These are phyloP conservation scores for Circinella minor DNA, from an alignment of 371 early-diverging fungal genomes.

Conservation along the genomic window DNA sequence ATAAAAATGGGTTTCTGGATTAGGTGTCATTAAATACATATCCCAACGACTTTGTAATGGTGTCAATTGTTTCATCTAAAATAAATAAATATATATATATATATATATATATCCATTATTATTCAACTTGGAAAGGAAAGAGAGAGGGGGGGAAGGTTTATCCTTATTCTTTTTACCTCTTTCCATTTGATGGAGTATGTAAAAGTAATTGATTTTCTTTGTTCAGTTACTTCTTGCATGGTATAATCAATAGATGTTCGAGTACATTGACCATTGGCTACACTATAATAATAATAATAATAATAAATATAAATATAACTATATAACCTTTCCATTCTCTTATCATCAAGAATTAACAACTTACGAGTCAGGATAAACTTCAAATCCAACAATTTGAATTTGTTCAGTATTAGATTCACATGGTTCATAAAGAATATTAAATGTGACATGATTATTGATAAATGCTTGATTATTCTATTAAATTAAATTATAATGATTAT, in stretches of 20 bases:
- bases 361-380: conserved; percentile 57
- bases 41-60: conserved; percentile 35
- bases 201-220: conserved; percentile 32
- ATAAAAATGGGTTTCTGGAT: conserved; percentile 34
- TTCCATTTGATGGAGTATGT: conserved; percentile 55
- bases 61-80: conserved; percentile 12
- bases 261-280: conserved; percentile 40
- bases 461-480: conserved; percentile 31
- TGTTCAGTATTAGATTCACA: conserved; percentile 13
- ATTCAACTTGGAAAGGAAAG: not conserved
- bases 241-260: conserved; percentile 41
- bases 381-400: conserved; percentile 43
- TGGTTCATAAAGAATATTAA: conserved; percentile 40
- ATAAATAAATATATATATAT: not conserved
- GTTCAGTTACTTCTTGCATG: conserved; percentile 39
- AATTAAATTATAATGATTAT: not conserved
- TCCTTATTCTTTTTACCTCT: conserved; percentile 24
- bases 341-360: conserved; percentile 7
- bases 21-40: conserved; percentile 35
- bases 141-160: too few relatives aligned
- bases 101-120: not conserved
- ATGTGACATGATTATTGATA: conserved; percentile 51
- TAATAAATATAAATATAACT: not conserved
- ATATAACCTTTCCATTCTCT: not conserved
- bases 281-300: conserved; percentile 17